Base-by-base conservation (phyloP, 1,139 yeast species). In the Suhomyces choctaworum region DNA sequence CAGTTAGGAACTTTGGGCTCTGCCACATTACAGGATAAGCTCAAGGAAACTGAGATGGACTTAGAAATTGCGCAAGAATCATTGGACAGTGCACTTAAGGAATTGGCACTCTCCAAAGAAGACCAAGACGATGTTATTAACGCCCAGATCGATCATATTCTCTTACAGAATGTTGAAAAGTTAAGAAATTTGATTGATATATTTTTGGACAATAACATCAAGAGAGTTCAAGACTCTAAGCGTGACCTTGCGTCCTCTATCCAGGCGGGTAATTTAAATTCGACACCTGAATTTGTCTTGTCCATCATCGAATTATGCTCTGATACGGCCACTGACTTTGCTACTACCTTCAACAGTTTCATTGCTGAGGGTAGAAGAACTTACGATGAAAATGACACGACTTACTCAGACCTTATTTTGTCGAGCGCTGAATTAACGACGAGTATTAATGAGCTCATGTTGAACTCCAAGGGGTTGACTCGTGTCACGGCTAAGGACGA, bases 201-300 rank as follows among this genome's bases (percentile, higher is more conserved):
- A 7, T 76, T 87, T 39, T 68, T 89, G 45, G 70, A 67, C 24
- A 77, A 86, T 47, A 88, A 86, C 32, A 77, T 84, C 22, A 80
- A 79, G 43, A 70, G 89, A 35, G 71, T 87, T 33, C 94, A 87
- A 58, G 89, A 85, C 45, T 66, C 87, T 0, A 67, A 83, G 32
- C 83, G 77, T 51, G 90, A 82, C 50, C 67, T 87, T 41, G 81
- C 78, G 36, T 82, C 92, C 3, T 84, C 94, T 15, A 76, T 84
- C 75, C 92, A 84, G 57, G 88, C 92, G 12, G 95, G 95, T 37
- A 86, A 86, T 52, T 79, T 81, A 48, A 80, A 81, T 54, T 73
- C 95, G 2, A 77, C 94, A 0, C 88, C 95, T 2, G 83, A 77
- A 49, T 83, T 79, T 51, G 62, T 85, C 25, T 66, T 82, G 28